phyloP scores from a whole-genome alignment of 1,284 basidiomycete genomes.

The Sporisorium sorghi region DNA sequence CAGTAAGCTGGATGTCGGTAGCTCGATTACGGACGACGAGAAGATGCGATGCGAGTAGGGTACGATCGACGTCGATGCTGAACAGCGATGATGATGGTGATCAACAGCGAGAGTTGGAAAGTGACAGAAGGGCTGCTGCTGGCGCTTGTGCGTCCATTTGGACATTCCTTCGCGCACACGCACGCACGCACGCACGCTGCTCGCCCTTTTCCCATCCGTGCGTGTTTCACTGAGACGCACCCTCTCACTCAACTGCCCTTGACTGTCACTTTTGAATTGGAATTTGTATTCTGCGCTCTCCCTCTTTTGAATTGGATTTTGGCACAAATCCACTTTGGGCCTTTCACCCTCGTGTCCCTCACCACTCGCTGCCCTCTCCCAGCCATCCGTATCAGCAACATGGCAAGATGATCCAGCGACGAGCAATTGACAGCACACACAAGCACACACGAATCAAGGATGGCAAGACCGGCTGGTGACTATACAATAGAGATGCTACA shows the following conservation, averaged over 20 bases:
- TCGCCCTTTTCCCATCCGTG: conserved; percentile 19
- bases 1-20: background rate
- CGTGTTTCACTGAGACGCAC: conserved; percentile 26
- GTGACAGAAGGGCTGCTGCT: background rate
- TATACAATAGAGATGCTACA: conserved; percentile 15
- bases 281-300: background rate
- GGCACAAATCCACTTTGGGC: no score
- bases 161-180: conserved; percentile 6
- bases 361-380: no score
- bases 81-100: conserved; percentile 5
- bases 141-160: background rate
- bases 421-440: no score
- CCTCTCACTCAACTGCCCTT: conserved; percentile 4
- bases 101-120: background rate
- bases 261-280: background rate
- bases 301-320: background rate
- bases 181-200: conserved; percentile 18
- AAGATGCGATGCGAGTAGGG: background rate
- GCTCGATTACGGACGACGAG: background rate
- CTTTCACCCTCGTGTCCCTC: no score
- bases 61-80: background rate
- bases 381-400: no score
- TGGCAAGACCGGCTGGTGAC: background rate
- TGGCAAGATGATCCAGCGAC: no score
- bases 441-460: no score